Conservation (phyloP, 768 basidiomycete genomes). For the Rhizopogon vulgaris region DNA sequence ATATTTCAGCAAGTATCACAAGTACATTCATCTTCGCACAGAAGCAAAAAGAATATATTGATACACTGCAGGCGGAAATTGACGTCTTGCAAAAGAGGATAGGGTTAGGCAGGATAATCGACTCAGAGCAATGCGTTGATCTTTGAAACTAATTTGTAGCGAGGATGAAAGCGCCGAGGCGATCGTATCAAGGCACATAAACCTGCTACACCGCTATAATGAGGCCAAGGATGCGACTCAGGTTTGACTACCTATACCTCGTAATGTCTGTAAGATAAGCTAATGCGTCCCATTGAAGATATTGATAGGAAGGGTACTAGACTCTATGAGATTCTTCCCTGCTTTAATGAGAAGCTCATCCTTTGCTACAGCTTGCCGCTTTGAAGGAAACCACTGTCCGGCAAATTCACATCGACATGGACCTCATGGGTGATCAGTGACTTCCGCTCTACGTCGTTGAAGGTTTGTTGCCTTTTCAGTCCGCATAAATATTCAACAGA, state of each 20-base stretch:
- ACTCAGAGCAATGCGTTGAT: background rate
- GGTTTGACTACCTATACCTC: constrained; percentile 28
- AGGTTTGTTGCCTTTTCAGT: background rate
- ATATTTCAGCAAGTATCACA: background rate
- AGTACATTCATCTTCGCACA: constrained; percentile 13
- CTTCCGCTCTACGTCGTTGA: background rate
- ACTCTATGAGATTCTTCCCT: background rate
- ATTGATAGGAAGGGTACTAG: constrained; percentile 66
- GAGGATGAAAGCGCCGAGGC: constrained; percentile 44
- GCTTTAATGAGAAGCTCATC: constrained; percentile 6
- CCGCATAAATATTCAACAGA: background rate
- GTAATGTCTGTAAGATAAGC: background rate
- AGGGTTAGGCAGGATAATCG: constrained; percentile 29
- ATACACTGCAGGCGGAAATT: constrained; percentile 43
- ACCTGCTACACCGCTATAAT: constrained; percentile 68
- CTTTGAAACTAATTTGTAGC: constrained; percentile 17
- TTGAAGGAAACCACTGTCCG: constrained; percentile 64
- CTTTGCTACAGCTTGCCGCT: constrained; percentile 54
- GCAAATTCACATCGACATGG: constrained; percentile 70
- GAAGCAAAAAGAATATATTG: constrained; percentile 47
- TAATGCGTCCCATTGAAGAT: constrained; percentile 39
- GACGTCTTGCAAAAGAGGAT: constrained; percentile 40
- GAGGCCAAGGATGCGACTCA: constrained; percentile 82
- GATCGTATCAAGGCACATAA: constrained; percentile 64
- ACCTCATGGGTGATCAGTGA: constrained; percentile 38